Conservation (phyloP, 257 asterid genomes). For the Solanum piurae region DNA sequence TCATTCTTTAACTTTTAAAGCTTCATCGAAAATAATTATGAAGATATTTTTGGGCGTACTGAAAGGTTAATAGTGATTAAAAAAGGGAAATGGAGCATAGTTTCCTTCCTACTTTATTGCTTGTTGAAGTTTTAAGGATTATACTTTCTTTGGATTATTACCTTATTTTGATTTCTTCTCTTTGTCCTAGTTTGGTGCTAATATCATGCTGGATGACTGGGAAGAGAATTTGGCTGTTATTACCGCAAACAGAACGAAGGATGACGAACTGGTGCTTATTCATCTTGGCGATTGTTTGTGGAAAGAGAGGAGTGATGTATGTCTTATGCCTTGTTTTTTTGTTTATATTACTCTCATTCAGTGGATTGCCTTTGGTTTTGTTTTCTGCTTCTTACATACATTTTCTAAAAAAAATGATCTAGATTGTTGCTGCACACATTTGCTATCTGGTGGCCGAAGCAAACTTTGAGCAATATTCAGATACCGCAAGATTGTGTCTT, state of each 20-base stretch:
- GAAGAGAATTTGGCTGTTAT: conserved; percentile 94
- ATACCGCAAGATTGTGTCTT: conserved; percentile 88
- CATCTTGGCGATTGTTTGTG: conserved; percentile 97
- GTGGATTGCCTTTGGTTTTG: conserved; percentile 1
- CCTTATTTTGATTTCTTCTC: conserved; percentile 2
- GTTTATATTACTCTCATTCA: neutral
- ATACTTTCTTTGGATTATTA: neutral
- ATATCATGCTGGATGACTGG: conserved; percentile 91
- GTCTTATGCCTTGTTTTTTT: neutral
- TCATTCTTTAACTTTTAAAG: neutral
- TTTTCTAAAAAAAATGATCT: conserved; percentile 3
- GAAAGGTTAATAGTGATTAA: neutral
- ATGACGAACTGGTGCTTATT: conserved; percentile 88
- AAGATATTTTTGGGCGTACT: neutral
- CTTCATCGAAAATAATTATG: neutral
- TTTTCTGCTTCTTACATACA: neutral
- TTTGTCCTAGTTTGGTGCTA: conserved; percentile 43
- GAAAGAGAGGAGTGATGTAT: conserved; percentile 92
- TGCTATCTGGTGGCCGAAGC: conserved; percentile 96
- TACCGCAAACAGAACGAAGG: conserved; percentile 90
- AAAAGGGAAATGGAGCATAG: neutral
- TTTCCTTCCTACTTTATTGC: neutral
- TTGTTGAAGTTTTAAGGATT: neutral
- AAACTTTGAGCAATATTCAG: conserved; percentile 77
- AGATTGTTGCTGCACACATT: conserved; percentile 92